Base-by-base conservation (phyloP, 2,329 filamentous ascomycete species). In the Fusarium praegraminearum region DNA sequence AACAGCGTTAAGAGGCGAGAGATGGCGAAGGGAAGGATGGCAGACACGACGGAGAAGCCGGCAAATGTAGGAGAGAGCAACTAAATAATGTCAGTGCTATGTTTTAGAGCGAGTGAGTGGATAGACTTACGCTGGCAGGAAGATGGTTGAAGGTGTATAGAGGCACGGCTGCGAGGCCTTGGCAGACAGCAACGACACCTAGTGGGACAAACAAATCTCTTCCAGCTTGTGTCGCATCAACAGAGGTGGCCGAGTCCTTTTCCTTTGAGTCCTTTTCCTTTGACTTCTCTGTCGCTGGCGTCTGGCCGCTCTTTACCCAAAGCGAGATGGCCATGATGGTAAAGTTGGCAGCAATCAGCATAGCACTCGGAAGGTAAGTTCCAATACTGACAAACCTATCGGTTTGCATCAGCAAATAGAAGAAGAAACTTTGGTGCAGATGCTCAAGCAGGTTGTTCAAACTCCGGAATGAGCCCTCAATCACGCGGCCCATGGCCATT, bases 361-460 rank as follows among this genome's bases (percentile, higher is more conserved):
- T 99, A n/a, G 96, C 96, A 73, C 93, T 97, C 0, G 96, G 96
- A 5, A 99, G 86, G 77, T 99, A 99, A 2, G 95, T 99, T 18
- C 96, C 96, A 69, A 99, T 99, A 80, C 94, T 98, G 73, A 98
- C 96, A 77, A 99, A 99, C 13, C 94, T 90, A 75, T 96, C 93
- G 32, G 90, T 88, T 72, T 97, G 91, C 89, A 98, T 94, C 45
- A 99, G 86, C 53, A 99, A 84, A 79, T 99, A 99, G 82, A 99
- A 98, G 87, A 99, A 99, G 84, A 99, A 99, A 79, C 94, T 98
- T 82, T 99, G 96, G 78, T 99, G 96, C 65, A 99, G 85, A 78
- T 99, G 94, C 81, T 99, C 96, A 33, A 99, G 87, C 62, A 99
- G 83, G 77, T 99, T 99, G 82, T 99, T 99, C 80, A 99, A 83